These are phyloP conservation scores for Eucalyptus decipiens DNA, from an alignment of 345 rosid genomes.

Conservation along the genomic window DNA sequence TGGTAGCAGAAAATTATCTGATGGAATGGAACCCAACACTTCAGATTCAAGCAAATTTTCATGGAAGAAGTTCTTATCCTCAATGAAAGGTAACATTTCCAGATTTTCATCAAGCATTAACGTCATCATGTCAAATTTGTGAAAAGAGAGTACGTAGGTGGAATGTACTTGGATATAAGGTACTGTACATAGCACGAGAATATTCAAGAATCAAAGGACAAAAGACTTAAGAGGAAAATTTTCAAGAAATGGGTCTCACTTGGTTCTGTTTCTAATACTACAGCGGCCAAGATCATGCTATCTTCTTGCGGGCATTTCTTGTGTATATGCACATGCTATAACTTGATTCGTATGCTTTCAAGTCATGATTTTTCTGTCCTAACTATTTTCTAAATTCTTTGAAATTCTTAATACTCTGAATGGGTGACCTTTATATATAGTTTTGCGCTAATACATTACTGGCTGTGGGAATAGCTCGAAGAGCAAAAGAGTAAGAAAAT, in stretches of 20 bases:
- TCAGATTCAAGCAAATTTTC: neutral
- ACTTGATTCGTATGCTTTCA: neutral
- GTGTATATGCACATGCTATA: neutral
- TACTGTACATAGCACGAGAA: neutral
- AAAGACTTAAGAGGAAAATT: neutral
- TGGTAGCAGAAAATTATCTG: constrained; percentile 2
- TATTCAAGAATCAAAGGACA: neutral
- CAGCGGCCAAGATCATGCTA: neutral
- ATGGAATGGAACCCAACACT: neutral
- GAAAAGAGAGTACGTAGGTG: neutral
- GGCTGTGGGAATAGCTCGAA: neutral
- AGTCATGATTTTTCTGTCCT: neutral
- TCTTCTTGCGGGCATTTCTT: neutral
- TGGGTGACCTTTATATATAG: neutral
- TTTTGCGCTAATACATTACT: neutral
- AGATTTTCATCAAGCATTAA: neutral
- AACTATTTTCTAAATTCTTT: neutral
- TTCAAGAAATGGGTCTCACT: neutral
- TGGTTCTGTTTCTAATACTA: neutral
- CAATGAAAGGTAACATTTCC: neutral
- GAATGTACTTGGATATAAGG: neutral
- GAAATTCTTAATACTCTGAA: neutral
- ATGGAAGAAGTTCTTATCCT: neutral
- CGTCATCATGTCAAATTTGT: neutral
- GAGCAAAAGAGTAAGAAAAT: neutral